Percentiles rank a stretch among this genome's conserved stretches.
Conservation (phyloP, 768 basidiomycete species). For the Lactifluus piperatus region DNA sequence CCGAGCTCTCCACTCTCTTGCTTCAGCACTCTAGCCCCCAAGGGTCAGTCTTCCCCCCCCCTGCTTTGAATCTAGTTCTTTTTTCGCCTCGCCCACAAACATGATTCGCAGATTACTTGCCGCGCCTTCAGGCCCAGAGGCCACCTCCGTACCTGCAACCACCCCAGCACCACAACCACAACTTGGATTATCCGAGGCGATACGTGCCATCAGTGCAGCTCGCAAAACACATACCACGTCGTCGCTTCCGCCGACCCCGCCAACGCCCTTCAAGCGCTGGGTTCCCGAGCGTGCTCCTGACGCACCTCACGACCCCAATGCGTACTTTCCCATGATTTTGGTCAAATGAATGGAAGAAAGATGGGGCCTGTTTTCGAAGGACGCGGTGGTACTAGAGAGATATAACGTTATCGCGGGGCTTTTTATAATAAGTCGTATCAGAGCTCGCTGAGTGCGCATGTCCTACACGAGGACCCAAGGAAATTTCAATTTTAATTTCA, state of each 20-base stretch:
- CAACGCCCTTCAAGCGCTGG: constrained; percentile 66
- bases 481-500: background rate
- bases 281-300: constrained; percentile 57
- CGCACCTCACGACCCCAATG: constrained; percentile 73
- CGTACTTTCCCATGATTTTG: constrained; percentile 79
- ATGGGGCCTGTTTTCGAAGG: constrained; percentile 27
- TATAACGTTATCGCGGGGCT: background rate
- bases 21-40: constrained; percentile 64
- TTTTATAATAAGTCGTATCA: background rate
- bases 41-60: constrained; percentile 33
- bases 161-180: constrained; percentile 34
- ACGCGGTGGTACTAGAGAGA: background rate
- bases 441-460: background rate
- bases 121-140: constrained; percentile 39
- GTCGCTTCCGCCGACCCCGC: constrained; percentile 67
- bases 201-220: constrained; percentile 50
- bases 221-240: constrained; percentile 52
- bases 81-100: background rate
- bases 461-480: background rate
- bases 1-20: constrained; percentile 69
- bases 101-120: constrained; percentile 41
- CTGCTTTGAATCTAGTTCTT: background rate
- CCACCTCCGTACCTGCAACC: constrained; percentile 36
- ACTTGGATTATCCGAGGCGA: constrained; percentile 64
- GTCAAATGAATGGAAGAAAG: constrained; percentile 29